These are phyloP conservation scores for Rhodotorula babjevae DNA, from an alignment of 768 basidiomycete species.

Conservation along the genomic window DNA sequence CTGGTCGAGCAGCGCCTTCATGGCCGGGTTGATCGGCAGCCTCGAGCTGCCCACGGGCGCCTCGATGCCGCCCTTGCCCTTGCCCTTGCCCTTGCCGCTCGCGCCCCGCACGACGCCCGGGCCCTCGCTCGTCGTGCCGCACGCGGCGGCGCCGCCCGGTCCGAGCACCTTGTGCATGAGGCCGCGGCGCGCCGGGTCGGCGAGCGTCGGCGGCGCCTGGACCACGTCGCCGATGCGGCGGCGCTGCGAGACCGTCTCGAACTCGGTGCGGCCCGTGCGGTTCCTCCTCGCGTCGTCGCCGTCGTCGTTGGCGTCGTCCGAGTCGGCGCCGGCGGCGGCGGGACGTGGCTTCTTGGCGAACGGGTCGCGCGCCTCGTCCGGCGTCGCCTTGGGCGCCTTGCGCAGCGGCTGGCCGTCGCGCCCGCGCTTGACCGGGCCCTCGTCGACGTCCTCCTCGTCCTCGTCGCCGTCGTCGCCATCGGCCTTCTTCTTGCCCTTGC, in stretches of 20 bases:
- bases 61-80: constrained; percentile 1
- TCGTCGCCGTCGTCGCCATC: constrained; percentile 9
- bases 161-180: constrained; percentile 42
- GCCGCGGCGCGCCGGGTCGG: constrained; percentile 55
- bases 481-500: constrained; percentile 6
- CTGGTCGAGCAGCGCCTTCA: constrained; percentile 69
- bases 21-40: constrained; percentile 63
- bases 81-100: too few species aligned
- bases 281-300: background rate
- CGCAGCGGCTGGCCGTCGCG: background rate
- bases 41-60: constrained; percentile 26
- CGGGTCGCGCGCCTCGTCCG: constrained; percentile 32
- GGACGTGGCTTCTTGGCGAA: constrained; percentile 3
- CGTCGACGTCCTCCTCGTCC: background rate
- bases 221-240: constrained; percentile 56
- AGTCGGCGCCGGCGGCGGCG: background rate
- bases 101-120: constrained; percentile 15
- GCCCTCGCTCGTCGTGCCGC: constrained; percentile 26
- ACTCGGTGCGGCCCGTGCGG: constrained; percentile 29
- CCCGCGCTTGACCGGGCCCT: background rate
- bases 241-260: constrained; percentile 2
- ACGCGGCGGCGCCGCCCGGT: constrained; percentile 19
- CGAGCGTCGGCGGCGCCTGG: constrained; percentile 63
- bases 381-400: constrained; percentile 24
- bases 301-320: background rate